A percentile compares a stretch with the other conserved stretches of the same genome.
These are phyloP conservation scores for Tolypocladium paradoxum DNA, from an alignment of 2,329 filamentous ascomycete genomes.

Conservation along the genomic window DNA sequence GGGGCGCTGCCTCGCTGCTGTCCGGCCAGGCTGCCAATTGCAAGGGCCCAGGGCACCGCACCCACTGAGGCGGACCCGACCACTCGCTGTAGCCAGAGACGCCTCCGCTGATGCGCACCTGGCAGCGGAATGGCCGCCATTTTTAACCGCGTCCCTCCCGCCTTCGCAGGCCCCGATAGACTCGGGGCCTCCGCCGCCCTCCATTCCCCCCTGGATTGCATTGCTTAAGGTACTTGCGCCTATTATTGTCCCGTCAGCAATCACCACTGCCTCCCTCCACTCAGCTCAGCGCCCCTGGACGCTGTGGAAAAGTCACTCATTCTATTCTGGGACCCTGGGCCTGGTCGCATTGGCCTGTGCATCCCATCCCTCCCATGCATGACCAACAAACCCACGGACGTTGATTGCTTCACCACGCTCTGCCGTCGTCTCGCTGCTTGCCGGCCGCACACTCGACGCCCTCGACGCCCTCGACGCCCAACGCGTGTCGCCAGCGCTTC, in stretches of 20 bases:
- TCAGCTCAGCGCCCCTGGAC: background rate
- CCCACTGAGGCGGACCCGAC: background rate
- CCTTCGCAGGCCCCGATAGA: background rate
- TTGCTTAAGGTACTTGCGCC: background rate
- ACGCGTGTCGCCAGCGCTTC: background rate
- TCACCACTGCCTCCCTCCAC: background rate
- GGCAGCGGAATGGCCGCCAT: constrained; percentile 7
- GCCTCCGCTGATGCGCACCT: background rate
- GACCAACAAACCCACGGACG: background rate
- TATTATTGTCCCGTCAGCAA: background rate
- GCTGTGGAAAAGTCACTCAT: background rate
- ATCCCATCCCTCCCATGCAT: background rate
- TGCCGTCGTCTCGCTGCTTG: background rate
- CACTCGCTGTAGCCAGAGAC: too few relatives aligned
- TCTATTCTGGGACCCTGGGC: background rate
- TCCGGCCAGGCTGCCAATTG: background rate
- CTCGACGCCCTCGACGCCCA: background rate
- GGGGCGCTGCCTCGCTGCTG: background rate
- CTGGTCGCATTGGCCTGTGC: background rate
- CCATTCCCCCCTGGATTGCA: background rate
- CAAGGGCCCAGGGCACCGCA: background rate
- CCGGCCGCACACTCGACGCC: background rate
- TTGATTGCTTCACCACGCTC: background rate
- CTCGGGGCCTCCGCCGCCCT: background rate
- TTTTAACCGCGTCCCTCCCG: constrained; percentile 8